Evolutionary conservation across 2,329 filamentous ascomycete species (phyloP).

Genomic region (Camillea tinctor): DNA sequence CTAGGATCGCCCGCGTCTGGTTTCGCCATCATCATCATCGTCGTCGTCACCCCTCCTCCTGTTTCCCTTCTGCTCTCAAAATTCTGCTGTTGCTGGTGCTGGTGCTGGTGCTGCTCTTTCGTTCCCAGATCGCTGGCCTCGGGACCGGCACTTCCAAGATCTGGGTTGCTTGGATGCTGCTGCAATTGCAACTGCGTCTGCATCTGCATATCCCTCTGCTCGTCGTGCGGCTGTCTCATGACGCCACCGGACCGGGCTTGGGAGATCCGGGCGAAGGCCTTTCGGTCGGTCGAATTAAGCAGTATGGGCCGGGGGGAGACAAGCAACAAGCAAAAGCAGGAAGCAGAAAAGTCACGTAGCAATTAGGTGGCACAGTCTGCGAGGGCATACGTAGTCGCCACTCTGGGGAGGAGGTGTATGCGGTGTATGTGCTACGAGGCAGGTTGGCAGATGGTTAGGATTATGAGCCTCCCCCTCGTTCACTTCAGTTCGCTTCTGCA

Average conservation of each 20-base stretch:
- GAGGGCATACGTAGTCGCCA: background rate
- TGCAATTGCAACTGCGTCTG: background rate
- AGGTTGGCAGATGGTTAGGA: background rate
- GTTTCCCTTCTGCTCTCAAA: no score
- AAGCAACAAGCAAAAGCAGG: background rate
- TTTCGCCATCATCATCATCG: background rate
- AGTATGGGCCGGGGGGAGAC: background rate
- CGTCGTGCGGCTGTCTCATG: background rate
- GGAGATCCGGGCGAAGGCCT: background rate
- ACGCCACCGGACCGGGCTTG: background rate
- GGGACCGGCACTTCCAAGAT: background rate
- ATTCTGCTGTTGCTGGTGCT: background rate
- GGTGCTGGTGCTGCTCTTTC: background rate
- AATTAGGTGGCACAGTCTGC: background rate
- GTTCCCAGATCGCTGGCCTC: background rate
- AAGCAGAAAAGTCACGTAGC: background rate
- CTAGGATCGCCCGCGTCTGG: conserved; percentile 1
- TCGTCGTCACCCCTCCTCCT: background rate
- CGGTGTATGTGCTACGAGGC: no score
- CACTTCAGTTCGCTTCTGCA: background rate
- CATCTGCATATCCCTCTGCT: background rate
- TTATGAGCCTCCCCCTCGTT: background rate
- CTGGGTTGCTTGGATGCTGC: background rate
- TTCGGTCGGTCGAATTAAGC: background rate
- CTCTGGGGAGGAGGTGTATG: background rate